phyloP scores from a whole-genome alignment of 345 rosid species.

The Camelina neglecta region DNA sequence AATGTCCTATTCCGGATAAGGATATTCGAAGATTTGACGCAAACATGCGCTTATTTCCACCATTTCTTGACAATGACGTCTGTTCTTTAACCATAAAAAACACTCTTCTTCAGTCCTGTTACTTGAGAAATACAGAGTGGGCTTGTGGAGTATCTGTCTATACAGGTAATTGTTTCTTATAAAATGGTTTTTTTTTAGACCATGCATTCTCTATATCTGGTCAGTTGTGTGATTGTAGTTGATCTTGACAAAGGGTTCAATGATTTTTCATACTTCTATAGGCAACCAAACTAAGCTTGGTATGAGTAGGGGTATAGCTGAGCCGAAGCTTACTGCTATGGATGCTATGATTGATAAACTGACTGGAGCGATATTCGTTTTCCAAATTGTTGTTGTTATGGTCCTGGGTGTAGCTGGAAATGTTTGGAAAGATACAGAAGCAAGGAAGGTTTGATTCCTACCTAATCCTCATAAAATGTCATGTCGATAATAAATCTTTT shows the following conservation, averaged over 20 bases:
- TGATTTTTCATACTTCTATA: constrained; percentile 30
- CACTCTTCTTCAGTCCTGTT: constrained; percentile 96
- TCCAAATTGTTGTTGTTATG: constrained; percentile 93
- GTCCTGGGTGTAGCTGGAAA: constrained; percentile 97
- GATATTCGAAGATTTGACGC: constrained; percentile 99
- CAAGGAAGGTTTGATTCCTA: constrained; percentile 69
- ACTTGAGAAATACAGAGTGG: constrained; percentile 97
- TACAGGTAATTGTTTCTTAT: constrained; percentile 60
- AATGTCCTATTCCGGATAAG: constrained; percentile 94
- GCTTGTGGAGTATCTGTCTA: constrained; percentile 98
- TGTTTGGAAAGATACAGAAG: constrained; percentile 98
- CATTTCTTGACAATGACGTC: constrained; percentile 91
- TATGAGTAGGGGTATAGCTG: constrained; percentile 96
- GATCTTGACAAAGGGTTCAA: constrained; percentile 22
- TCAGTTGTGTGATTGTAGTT: constrained; percentile 1
- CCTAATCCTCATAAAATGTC: constrained; percentile 8
- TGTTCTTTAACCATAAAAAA: constrained; percentile 94
- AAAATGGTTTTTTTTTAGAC: not conserved
- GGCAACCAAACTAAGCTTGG: constrained; percentile 99
- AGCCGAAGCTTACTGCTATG: constrained; percentile 97
- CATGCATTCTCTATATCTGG: constrained; percentile 17
- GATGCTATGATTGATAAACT: constrained; percentile 99
- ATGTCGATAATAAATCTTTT: not conserved
- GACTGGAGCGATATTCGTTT: constrained; percentile 97
- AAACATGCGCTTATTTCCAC: constrained; percentile 93